Percentiles rank a stretch among this genome's conserved stretches.
These are phyloP conservation scores for Acmispon strigosus DNA, from an alignment of 306 rosid genomes.

Conservation along the genomic window DNA sequence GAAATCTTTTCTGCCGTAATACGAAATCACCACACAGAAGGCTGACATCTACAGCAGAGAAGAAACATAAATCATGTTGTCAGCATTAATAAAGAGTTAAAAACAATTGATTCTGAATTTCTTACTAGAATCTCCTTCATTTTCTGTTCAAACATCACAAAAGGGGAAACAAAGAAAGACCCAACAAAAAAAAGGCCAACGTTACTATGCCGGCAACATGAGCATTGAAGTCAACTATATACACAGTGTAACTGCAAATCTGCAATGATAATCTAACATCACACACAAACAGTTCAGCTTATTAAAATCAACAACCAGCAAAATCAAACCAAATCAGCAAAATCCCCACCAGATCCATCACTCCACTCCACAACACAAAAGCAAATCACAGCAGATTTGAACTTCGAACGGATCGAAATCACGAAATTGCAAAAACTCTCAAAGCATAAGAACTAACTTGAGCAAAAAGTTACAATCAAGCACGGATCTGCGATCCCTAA, in stretches of 20 bases:
- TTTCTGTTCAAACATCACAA: background rate
- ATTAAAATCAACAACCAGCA: background rate
- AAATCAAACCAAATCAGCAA: slow-evolving; percentile 16
- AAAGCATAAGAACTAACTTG: slow-evolving; percentile 15
- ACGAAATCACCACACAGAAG: background rate
- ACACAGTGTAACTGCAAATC: background rate
- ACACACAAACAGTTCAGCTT: background rate
- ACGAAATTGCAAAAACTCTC: background rate
- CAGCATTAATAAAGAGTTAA: background rate
- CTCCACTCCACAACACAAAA: background rate
- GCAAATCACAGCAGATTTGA: background rate
- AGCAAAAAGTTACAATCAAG: slow-evolving; percentile 3
- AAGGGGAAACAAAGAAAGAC: background rate
- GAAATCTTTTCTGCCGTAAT: background rate
- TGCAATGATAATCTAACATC: background rate
- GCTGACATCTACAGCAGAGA: background rate
- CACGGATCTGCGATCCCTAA: slow-evolving; percentile 28
- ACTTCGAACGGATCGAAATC: background rate
- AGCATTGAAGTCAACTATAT: background rate
- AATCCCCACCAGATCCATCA: slow-evolving; percentile 36
- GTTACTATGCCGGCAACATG: background rate
- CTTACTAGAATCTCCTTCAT: background rate
- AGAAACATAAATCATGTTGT: background rate
- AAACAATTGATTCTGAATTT: slow-evolving; percentile 7
- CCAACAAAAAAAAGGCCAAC: background rate